Evolutionary conservation across 1,139 yeast genomes (phyloP), one percentile per base, ranked within the genome.

Genomic region (Hyphopichia wangnamkhiaoensis): DNA sequence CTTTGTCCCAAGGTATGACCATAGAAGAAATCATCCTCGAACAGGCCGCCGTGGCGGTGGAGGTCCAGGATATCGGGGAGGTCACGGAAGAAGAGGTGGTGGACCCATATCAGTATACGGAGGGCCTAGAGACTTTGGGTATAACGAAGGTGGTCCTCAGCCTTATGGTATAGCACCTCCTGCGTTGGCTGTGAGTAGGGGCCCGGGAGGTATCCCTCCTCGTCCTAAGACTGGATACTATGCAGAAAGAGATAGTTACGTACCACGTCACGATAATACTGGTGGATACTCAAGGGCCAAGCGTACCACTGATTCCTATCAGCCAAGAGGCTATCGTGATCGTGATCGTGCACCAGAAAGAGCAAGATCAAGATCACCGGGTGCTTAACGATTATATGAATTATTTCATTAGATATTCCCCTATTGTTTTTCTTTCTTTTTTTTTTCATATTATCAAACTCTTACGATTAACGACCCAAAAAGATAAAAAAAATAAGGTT

Each of bases 1-100:
- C 35, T 59, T 49, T 35, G 52, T 62, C 34, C 67, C 67, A 5
- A 44, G 48, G 2, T 52, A 53, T 44, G 45, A 43, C 25, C 37
- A 35, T 17, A 33, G 28, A 14, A 33, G 25, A 9, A 39, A 38
- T 24, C 48, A 49, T 33, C 41, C 43, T 3, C 47, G 47, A 21
- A 12, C 12, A 8, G 19, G 13, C 21, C 10, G 21, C 19, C 46
- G 38, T 28, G 43, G 38, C 13, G 44, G 43, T 28, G 34, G 43
- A 12, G 29, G 41, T 12, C 37, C 47, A 23, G 19, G 37, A 19
- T 21, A 21, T 10, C 7, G 24, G 7, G 43, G 45, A n/a, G 29
- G 40, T 9, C 23, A 37, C 16, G 33, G 43, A 20, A 32, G 41
- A 13, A 32, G 36, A 9, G 37, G 27, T 14, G 31, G 32, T 12